Evolutionary conservation across 208 protist species (phyloP).

Genomic region (Acanthamoeba divionensis): DNA sequence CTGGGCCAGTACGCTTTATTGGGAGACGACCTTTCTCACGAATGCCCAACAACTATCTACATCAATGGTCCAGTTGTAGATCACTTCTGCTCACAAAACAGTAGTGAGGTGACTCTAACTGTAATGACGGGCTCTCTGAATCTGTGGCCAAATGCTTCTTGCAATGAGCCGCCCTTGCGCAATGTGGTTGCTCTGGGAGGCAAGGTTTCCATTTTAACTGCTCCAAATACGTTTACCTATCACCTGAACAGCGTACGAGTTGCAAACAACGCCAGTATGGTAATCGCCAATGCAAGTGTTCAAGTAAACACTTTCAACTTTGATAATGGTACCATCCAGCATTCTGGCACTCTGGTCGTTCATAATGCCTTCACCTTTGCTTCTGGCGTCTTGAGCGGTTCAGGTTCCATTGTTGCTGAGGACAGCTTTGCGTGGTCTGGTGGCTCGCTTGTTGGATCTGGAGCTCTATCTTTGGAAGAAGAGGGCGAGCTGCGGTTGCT

Average conservation of each 20-base stretch:
- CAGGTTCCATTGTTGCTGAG: not conserved
- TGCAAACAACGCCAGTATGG: no score
- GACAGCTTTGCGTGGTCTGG: not conserved
- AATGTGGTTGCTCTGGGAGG: not conserved
- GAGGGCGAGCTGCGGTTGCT: no score
- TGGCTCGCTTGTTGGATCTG: no score
- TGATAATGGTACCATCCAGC: not conserved
- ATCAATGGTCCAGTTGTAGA: not conserved
- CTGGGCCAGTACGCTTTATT: not conserved
- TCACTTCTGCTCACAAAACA: not conserved
- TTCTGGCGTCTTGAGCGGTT: not conserved
- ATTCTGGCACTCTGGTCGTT: not conserved
- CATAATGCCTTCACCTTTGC: not conserved
- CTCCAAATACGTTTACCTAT: no score
- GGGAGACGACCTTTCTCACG: no score
- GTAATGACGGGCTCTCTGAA: not conserved
- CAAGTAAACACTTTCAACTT: not conserved
- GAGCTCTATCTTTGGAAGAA: no score
- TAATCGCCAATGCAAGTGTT: not conserved
- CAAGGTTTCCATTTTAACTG: no score
- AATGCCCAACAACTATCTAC: not conserved
- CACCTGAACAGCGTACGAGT: no score
- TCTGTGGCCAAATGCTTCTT: not conserved
- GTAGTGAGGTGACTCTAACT: constrained; percentile 20
- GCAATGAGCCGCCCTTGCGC: not conserved